phyloP scores from a whole-genome alignment of 2,329 filamentous ascomycete genomes.

The Monilinia fructigena region DNA sequence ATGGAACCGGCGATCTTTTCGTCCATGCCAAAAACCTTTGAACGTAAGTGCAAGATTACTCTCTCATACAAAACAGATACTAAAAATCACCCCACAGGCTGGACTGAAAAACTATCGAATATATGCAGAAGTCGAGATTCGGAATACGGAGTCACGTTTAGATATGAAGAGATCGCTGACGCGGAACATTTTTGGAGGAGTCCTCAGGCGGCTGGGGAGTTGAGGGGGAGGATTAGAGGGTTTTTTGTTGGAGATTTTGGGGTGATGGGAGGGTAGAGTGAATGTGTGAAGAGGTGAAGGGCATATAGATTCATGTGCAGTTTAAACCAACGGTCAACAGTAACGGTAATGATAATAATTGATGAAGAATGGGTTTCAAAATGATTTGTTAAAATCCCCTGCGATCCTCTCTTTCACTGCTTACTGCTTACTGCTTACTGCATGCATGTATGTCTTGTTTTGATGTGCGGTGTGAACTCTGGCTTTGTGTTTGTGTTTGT shows the following conservation, averaged over 20 bases:
- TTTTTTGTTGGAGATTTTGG: background rate
- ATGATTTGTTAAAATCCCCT: too few species aligned
- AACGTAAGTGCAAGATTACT: slow-evolving; percentile 31
- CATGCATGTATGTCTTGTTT: too few species aligned
- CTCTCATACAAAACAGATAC: background rate
- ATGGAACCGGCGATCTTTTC: slow-evolving; percentile 74
- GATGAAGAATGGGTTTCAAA: too few species aligned
- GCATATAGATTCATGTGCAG: background rate
- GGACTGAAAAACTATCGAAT: slow-evolving; percentile 8
- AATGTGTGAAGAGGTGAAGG: too few species aligned
- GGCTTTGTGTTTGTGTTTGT: too few species aligned
- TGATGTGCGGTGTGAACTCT: too few species aligned
- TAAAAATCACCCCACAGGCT: slow-evolving; percentile 10
- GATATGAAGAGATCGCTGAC: slow-evolving; percentile 6
- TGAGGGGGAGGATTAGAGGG: background rate
- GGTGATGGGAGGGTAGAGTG: background rate
- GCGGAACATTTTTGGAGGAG: slow-evolving; percentile 22
- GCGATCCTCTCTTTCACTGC: too few species aligned
- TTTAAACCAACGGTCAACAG: background rate
- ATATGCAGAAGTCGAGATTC: background rate
- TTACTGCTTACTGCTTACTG: too few species aligned
- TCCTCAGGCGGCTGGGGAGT: background rate
- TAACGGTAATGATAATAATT: slow-evolving; percentile 1
- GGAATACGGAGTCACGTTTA: background rate
- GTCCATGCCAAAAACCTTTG: slow-evolving; percentile 63